Evolutionary conservation across 192 early-diverging fungal genomes (phyloP), one percentile per base, ranked within the genome.

Genomic region (Allomyces macrogynus): DNA sequence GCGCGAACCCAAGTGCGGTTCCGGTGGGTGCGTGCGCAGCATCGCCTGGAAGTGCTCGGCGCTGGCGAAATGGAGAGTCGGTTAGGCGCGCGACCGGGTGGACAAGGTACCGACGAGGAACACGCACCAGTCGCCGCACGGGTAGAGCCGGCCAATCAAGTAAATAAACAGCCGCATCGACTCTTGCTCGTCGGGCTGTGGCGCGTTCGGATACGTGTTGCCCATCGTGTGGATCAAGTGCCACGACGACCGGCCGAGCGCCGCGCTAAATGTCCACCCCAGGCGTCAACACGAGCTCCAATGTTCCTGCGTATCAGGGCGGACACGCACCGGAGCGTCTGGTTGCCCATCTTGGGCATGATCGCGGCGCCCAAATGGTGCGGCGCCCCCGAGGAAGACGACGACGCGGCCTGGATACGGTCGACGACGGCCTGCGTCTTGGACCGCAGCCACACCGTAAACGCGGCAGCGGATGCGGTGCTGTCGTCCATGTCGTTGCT

Each of bases 141-240:
- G 95, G 72, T 97, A 97, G 24, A 97, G 72, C 69, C 88, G 73
- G 1, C 87, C 87, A 62, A 95, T 81, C 27, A 93, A 70, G 65
- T 80, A 83, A 65, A 97, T 78, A 71, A 89, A 97, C 66, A 86
- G 85, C 49, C 73, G 78, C 62, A 93, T 72, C 0, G 91, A 85
- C 27, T 77, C 71, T 66, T 86, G 73, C 74, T 97, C 92, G 43
- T 86, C 85, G 22, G 64, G 40, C 1, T 80, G 85, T 14, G 95
- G 95, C 18, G 86, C 74, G 44, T 80, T 66, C 8, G 95, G 95
- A 73, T 87, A 97, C 71, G 91, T 70, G 27, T 85, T 83, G 27
- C 85, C 87, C 87, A 95, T 97, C 7, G 90, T 91, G 71, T 97
- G 95, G 26, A 97, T 68, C 14, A 97, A 70, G 66, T 89, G 87